A percentile compares a stretch with the other conserved stretches of the same genome.
Evolutionary conservation across 2,329 filamentous ascomycete species (phyloP).

Genomic region (Fusarium sp.): DNA sequence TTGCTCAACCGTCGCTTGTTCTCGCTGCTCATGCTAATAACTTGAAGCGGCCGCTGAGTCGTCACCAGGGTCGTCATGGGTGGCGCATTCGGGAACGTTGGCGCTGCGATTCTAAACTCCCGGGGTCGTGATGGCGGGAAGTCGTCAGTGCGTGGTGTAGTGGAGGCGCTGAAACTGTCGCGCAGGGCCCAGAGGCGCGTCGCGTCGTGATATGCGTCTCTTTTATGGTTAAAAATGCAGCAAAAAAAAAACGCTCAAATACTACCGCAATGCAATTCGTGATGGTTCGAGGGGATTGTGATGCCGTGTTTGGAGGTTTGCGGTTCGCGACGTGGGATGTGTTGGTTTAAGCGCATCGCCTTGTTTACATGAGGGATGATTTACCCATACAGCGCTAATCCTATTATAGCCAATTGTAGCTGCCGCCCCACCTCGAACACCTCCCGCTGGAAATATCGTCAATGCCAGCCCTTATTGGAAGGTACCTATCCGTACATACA

Average conservation of each 20-base stretch:
- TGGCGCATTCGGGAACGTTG: slow-evolving; percentile 56
- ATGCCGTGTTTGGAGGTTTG: slow-evolving; percentile 35
- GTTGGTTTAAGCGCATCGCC: slow-evolving; percentile 46
- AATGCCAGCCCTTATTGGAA: slow-evolving; percentile 10
- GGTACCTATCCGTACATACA: no score
- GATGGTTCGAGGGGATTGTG: slow-evolving; percentile 26
- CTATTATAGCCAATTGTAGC: slow-evolving; percentile 13
- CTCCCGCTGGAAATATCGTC: slow-evolving; percentile 19
- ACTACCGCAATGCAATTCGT: slow-evolving; percentile 26
- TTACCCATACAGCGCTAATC: slow-evolving; percentile 42
- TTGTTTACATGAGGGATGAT: slow-evolving; percentile 50
- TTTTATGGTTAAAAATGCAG: neutral
- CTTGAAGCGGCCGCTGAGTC: slow-evolving; percentile 73
- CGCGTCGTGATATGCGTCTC: slow-evolving; percentile 34
- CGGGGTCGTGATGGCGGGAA: slow-evolving; percentile 35
- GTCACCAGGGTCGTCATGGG: slow-evolving; percentile 79
- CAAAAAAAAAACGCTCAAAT: neutral
- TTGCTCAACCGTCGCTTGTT: slow-evolving; percentile 72
- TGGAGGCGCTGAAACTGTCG: slow-evolving; percentile 27
- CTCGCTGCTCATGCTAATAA: slow-evolving; percentile 77
- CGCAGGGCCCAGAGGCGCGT: slow-evolving; percentile 36
- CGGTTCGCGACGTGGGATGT: slow-evolving; percentile 47
- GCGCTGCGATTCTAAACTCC: slow-evolving; percentile 28
- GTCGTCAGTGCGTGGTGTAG: slow-evolving; percentile 25
- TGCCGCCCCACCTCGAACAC: slow-evolving; percentile 36